Percentiles rank a stretch among this genome's conserved stretches.
These are phyloP conservation scores for Gentiana macrophylla DNA, from an alignment of 257 asterid genomes.

Conservation along the genomic window DNA sequence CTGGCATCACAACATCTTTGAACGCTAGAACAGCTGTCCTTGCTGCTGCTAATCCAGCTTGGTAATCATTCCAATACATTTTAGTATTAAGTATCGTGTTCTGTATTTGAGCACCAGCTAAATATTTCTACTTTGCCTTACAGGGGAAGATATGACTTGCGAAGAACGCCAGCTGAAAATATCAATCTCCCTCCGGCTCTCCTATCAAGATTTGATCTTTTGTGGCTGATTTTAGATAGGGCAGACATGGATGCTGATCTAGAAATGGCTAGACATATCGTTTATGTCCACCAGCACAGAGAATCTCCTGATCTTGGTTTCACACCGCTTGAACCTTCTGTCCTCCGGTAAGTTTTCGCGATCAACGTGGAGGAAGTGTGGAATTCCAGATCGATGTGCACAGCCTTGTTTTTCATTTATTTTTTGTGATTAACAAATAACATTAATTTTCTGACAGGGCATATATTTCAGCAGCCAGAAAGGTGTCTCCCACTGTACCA, in stretches of 20 bases:
- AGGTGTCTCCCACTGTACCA: constrained; percentile 71
- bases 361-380: too few species aligned
- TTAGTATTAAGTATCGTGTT: neutral
- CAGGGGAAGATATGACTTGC: constrained; percentile 95
- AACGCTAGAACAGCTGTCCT: constrained; percentile 98
- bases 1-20: constrained; percentile 97
- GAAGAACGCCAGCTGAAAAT: constrained; percentile 98
- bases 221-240: constrained; percentile 94
- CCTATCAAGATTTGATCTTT: constrained; percentile 91
- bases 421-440: too few species aligned
- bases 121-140: neutral
- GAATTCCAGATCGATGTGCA: too few species aligned
- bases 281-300: constrained; percentile 88
- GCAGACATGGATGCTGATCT: constrained; percentile 99
- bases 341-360: constrained; percentile 54
- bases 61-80: constrained; percentile 36
- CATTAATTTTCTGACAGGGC: constrained; percentile 44
- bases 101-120: neutral
- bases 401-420: too few species aligned
- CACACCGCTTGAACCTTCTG: constrained; percentile 91
- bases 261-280: constrained; percentile 97
- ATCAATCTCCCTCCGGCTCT: constrained; percentile 99
- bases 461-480: constrained; percentile 89
- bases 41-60: constrained; percentile 99
- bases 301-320: constrained; percentile 98